These are phyloP conservation scores for Aspergillus sergii DNA, from an alignment of 2,329 filamentous ascomycete genomes.

Conservation along the genomic window DNA sequence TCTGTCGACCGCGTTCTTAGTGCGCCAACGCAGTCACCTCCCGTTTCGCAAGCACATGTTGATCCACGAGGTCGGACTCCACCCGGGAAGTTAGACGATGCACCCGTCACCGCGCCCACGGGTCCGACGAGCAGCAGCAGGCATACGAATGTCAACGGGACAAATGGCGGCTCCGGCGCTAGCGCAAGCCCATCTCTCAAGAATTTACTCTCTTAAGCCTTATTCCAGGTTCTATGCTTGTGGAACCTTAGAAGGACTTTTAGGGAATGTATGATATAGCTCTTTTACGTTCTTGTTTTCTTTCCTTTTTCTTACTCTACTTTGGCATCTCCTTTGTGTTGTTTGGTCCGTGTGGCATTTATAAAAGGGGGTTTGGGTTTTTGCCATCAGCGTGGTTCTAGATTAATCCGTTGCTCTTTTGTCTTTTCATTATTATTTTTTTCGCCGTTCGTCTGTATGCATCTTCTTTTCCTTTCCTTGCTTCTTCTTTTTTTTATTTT, in stretches of 20 bases:
- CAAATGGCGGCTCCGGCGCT: conserved; percentile 55
- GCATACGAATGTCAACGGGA: conserved; percentile 30
- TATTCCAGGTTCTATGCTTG: background rate
- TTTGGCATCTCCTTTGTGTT: conserved; percentile 3
- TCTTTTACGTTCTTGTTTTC: conserved; percentile 8
- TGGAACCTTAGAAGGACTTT: background rate
- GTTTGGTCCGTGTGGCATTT: conserved; percentile 9
- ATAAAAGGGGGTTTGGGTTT: conserved; percentile 15
- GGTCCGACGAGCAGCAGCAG: conserved; percentile 31
- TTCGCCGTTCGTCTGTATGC: background rate
- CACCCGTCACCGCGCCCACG: conserved; percentile 26
- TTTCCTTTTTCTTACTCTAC: conserved; percentile 1
- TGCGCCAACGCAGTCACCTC: conserved; percentile 39
- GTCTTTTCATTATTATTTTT: no score
- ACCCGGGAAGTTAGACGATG: conserved; percentile 34
- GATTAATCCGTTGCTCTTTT: background rate
- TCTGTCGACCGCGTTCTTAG: conserved; percentile 40
- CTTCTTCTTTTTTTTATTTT: conserved; percentile 3
- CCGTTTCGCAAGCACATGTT: conserved; percentile 36
- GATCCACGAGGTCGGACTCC: conserved; percentile 39
- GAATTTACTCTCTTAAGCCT: conserved; percentile 67
- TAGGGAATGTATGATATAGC: conserved; percentile 21
- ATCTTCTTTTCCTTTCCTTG: conserved; percentile 4
- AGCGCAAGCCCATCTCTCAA: conserved; percentile 76
- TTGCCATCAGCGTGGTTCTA: conserved; percentile 10